phyloP scores from a whole-genome alignment of 2,329 filamentous ascomycete species.

The Bipolaris zeicola region DNA sequence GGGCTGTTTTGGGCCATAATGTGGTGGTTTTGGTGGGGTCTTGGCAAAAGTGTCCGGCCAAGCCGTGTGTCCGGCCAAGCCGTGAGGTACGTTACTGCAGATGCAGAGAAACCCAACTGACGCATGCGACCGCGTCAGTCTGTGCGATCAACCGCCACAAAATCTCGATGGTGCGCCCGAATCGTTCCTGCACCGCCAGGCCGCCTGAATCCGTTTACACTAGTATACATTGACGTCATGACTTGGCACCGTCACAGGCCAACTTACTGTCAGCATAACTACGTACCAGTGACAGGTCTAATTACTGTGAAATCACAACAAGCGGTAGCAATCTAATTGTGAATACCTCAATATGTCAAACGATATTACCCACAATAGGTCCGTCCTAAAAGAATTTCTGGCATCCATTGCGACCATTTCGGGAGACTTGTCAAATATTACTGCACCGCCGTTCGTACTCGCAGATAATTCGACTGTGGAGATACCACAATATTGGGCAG shows the following conservation, averaged over 20 bases:
- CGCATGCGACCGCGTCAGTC: not conserved
- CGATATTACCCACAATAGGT: conserved; percentile 36
- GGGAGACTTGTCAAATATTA: conserved; percentile 55
- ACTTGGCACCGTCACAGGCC: conserved; percentile 8
- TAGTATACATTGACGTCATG: conserved; percentile 14
- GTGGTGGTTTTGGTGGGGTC: too few relatives aligned
- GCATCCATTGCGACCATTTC: conserved; percentile 53
- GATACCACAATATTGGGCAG: conserved; percentile 55
- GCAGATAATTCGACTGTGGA: conserved; percentile 54
- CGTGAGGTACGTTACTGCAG: too few relatives aligned
- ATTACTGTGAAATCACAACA: not conserved
- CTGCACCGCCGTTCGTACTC: conserved; percentile 54
- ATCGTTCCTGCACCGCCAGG: conserved; percentile 8
- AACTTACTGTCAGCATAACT: conserved; percentile 3
- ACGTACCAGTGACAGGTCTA: not conserved
- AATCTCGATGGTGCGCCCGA: conserved; percentile 3
- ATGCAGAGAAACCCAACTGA: not conserved
- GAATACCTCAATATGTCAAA: conserved; percentile 19
- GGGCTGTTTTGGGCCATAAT: too few relatives aligned
- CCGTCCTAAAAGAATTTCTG: conserved; percentile 42
- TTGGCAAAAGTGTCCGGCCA: too few relatives aligned
- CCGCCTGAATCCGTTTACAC: not conserved
- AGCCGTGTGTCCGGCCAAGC: too few relatives aligned
- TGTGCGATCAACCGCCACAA: conserved; percentile 1
- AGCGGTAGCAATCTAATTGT: not conserved